Evolutionary conservation across 192 early-diverging fungal genomes (phyloP).

Genomic region (Thoreauomyces humboldtii): DNA sequence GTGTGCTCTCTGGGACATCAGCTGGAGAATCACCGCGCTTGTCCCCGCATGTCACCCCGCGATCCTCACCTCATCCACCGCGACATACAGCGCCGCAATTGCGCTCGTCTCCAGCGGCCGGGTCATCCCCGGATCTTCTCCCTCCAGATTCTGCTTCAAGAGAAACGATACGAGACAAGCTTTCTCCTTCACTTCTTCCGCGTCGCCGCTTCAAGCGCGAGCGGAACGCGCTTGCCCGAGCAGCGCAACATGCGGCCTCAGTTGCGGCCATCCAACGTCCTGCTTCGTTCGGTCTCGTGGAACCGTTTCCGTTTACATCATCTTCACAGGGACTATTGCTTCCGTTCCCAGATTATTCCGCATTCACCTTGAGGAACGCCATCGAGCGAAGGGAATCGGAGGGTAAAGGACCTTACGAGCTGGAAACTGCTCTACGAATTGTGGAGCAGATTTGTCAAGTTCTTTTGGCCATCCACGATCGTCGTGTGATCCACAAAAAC

Average conservation of each 20-base stretch:
- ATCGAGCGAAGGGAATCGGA: not conserved
- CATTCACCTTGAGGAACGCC: not conserved
- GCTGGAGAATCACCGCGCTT: no score
- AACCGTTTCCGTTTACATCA: conserved; percentile 13
- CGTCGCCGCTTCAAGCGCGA: not conserved
- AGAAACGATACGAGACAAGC: not conserved
- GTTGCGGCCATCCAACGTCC: no score
- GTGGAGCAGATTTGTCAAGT: not conserved
- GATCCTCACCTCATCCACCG: no score
- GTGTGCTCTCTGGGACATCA: no score
- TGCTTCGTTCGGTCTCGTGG: not conserved
- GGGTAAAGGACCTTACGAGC: not conserved
- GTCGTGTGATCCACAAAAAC: conserved; percentile 6
- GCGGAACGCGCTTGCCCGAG: no score
- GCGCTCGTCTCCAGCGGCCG: no score
- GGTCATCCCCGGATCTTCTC: not conserved
- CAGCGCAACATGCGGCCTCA: no score
- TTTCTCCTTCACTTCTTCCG: not conserved
- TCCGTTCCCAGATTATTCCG: conserved; percentile 12
- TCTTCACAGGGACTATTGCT: conserved; percentile 12
- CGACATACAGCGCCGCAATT: no score
- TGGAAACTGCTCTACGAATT: not conserved
- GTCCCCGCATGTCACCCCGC: no score
- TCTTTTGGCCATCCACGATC: conserved; percentile 3
- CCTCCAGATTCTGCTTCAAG: not conserved